phyloP scores from a whole-genome alignment of 768 basidiomycete genomes.

The Hypholoma fasciculare region DNA sequence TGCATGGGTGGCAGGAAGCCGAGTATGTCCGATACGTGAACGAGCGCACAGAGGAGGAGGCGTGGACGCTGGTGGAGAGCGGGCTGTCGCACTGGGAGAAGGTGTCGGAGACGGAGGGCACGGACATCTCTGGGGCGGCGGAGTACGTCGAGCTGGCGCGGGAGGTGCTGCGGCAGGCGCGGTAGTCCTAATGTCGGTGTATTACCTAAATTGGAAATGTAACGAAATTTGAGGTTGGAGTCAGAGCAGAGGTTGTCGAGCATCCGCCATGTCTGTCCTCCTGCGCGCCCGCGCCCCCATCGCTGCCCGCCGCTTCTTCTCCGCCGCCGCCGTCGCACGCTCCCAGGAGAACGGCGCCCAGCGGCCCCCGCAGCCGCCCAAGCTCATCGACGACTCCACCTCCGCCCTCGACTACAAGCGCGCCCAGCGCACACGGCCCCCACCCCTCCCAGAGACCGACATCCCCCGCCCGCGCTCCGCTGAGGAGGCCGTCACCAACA shows the following conservation, averaged over 20 bases:
- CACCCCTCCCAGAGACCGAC: constrained; percentile 84
- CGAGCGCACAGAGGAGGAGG: constrained; percentile 83
- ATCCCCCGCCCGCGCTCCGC: constrained; percentile 82
- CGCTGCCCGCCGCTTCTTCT: constrained; percentile 32
- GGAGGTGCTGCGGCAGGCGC: constrained; percentile 55
- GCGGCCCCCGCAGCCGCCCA: constrained; percentile 68
- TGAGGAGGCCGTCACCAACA: constrained; percentile 97
- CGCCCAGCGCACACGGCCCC: constrained; percentile 68
- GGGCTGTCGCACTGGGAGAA: constrained; percentile 82
- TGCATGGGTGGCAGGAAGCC: constrained; percentile 93
- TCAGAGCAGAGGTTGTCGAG: constrained; percentile 6
- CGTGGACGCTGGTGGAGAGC: constrained; percentile 77
- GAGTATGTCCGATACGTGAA: constrained; percentile 98
- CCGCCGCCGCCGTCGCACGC: constrained; percentile 32
- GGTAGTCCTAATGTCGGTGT: constrained; percentile 9
- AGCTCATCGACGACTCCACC: constrained; percentile 88
- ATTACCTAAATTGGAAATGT: constrained; percentile 9
- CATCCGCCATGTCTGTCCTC: constrained; percentile 25
- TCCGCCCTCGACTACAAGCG: constrained; percentile 93
- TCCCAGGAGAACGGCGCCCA: constrained; percentile 24
- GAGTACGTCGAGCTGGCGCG: constrained; percentile 73
- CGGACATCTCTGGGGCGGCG: constrained; percentile 41
- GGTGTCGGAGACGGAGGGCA: constrained; percentile 56
- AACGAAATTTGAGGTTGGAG: constrained; percentile 11
- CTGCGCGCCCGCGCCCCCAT: constrained; percentile 29